Conservation (phyloP, 202 grass and related monocot species). For the Saccharum hybrid region DNA sequence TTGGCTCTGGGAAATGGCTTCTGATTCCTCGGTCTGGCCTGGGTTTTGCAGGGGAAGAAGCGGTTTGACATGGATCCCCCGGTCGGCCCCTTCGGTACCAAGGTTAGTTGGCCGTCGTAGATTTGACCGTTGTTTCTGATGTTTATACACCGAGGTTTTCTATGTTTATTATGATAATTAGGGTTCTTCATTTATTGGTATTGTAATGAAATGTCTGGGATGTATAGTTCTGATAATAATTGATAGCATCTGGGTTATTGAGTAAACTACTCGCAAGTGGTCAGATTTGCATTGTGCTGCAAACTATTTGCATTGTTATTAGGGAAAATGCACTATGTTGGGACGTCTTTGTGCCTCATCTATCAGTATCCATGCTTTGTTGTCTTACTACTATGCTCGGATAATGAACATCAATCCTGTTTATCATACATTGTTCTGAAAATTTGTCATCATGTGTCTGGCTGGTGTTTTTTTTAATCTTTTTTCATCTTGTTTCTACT, state of each 20-base stretch:
- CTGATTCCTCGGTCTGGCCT: slow-evolving; percentile 53
- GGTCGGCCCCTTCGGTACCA: slow-evolving; percentile 87
- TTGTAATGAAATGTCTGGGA: slow-evolving; percentile 7
- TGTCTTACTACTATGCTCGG: not conserved
- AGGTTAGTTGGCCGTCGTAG: slow-evolving; percentile 54
- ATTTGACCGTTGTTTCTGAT: slow-evolving; percentile 6
- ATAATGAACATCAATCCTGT: not conserved
- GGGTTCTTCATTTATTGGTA: not conserved
- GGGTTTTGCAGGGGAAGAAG: slow-evolving; percentile 80
- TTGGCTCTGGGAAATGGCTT: slow-evolving; percentile 20
- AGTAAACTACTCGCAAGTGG: not conserved
- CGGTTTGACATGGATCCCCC: slow-evolving; percentile 90
- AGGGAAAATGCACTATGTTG: not conserved
- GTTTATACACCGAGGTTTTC: not conserved
- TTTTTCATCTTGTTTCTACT: not conserved
- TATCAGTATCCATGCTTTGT: not conserved
- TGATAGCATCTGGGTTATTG: not conserved
- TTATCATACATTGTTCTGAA: slow-evolving; percentile 19
- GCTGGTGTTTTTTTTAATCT: not conserved
- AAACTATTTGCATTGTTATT: not conserved
- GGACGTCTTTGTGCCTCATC: not conserved
- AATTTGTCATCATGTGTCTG: not conserved
- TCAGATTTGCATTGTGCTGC: not conserved
- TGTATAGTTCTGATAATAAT: not conserved
- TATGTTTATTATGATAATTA: not conserved